phyloP scores from a whole-genome alignment of 495 filamentous ascomycete species.

The Thozetella sp. region DNA sequence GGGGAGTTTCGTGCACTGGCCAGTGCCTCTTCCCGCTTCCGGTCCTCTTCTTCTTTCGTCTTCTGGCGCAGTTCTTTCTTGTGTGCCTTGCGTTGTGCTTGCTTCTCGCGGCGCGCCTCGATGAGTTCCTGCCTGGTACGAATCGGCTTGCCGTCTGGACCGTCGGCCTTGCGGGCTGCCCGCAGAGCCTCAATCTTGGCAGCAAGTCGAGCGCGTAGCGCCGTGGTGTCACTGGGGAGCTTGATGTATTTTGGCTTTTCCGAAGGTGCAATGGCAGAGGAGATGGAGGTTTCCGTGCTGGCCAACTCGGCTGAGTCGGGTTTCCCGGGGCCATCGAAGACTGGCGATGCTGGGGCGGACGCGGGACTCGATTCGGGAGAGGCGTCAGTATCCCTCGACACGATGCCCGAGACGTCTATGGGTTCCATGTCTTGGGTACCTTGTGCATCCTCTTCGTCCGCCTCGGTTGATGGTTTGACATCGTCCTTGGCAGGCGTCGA shows the following conservation, averaged over 20 bases:
- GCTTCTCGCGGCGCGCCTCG: slow-evolving; percentile 84
- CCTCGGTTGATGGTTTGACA: slow-evolving; percentile 18
- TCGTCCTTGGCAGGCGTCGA: too few species aligned
- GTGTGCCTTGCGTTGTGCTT: slow-evolving; percentile 78
- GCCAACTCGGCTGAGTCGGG: slow-evolving; percentile 39
- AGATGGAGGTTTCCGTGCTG: slow-evolving; percentile 73
- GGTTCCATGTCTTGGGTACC: slow-evolving; percentile 26
- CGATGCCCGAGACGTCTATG: slow-evolving; percentile 48
- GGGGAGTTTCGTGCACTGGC: slow-evolving; percentile 62
- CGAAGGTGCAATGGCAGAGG: slow-evolving; percentile 64
- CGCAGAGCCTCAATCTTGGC: slow-evolving; percentile 82
- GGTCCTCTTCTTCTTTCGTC: slow-evolving; percentile 75
- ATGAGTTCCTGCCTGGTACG: slow-evolving; percentile 86
- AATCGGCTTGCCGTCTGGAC: slow-evolving; percentile 74
- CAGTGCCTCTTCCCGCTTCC: slow-evolving; percentile 67
- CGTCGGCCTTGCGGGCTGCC: slow-evolving; percentile 80
- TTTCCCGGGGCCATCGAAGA: slow-evolving; percentile 59
- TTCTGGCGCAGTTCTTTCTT: slow-evolving; percentile 80
- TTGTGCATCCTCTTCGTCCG: slow-evolving; percentile 15
- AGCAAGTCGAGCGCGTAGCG: slow-evolving; percentile 73
- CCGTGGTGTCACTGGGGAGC: slow-evolving; percentile 62
- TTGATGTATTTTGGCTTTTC: slow-evolving; percentile 55
- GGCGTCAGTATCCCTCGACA: slow-evolving; percentile 43
- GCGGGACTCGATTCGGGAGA: slow-evolving; percentile 43
- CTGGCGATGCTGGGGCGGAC: slow-evolving; percentile 57